phyloP scores from a whole-genome alignment of 1,284 basidiomycete genomes.

The Tausonia pullulans region DNA sequence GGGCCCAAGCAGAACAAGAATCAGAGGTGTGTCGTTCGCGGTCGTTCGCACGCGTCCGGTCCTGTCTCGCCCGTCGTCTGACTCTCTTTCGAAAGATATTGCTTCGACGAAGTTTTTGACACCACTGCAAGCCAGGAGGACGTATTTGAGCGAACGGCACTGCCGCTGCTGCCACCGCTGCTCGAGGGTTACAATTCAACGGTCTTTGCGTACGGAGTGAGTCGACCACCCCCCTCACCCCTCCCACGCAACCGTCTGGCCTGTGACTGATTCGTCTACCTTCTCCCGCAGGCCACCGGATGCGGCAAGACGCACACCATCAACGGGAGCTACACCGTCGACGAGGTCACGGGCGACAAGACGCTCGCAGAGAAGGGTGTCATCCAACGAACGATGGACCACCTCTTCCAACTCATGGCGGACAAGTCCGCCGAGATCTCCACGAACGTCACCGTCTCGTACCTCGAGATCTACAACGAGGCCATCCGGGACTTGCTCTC shows the following conservation, averaged over 20 bases:
- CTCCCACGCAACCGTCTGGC: conserved; percentile 1
- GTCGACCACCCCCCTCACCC: conserved; percentile 29
- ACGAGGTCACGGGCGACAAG: conserved; percentile 35
- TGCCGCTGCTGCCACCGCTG: conserved; percentile 67
- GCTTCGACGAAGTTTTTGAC: conserved; percentile 85
- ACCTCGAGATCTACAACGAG: conserved; percentile 96
- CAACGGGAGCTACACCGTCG: conserved; percentile 58
- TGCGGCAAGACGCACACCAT: conserved; percentile 98
- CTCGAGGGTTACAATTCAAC: conserved; percentile 94
- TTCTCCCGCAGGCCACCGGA: conserved; percentile 67
- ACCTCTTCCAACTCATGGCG: conserved; percentile 80
- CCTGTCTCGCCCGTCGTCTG: conserved; percentile 12
- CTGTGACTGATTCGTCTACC: conserved; percentile 16
- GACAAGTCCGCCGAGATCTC: conserved; percentile 69
- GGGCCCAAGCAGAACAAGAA: conserved; percentile 85
- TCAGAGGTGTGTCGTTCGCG: conserved; percentile 37
- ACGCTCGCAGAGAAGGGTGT: conserved; percentile 47
- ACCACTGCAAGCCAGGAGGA: conserved; percentile 67
- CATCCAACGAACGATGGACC: conserved; percentile 92
- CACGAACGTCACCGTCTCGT: conserved; percentile 77
- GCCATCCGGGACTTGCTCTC: conserved; percentile 89
- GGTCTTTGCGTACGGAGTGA: conserved; percentile 90
- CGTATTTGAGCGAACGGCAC: conserved; percentile 73
- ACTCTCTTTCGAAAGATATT: conserved; percentile 48
- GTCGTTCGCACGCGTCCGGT: conserved; percentile 9